Conservation (phyloP, 805 yeast species). For the Candida bentonensis region DNA sequence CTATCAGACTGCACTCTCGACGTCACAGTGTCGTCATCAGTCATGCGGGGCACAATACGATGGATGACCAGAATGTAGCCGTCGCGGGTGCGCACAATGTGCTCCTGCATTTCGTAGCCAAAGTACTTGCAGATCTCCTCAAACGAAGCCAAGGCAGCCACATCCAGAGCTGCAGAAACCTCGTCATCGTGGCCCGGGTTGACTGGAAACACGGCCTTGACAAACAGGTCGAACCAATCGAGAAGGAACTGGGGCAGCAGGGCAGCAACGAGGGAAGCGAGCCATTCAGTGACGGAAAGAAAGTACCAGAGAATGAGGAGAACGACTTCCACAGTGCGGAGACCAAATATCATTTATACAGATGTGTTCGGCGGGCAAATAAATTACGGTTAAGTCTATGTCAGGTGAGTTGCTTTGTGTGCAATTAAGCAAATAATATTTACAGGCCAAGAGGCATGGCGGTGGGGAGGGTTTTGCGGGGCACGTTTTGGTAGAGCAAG, state of each 20-base stretch:
- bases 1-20: constrained; percentile 2
- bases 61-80: constrained; percentile 66
- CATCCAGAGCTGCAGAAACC: constrained; percentile 1
- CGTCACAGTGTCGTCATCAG: constrained; percentile 5
- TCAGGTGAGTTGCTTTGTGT: no score
- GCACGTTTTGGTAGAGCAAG: no score
- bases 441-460: no score
- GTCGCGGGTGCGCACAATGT: constrained; percentile 63
- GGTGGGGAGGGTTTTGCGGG: no score
- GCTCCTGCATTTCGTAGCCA: constrained; percentile 62
- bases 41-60: constrained; percentile 27
- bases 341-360: not conserved
- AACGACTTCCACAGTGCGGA: not conserved
- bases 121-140: constrained; percentile 52
- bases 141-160: constrained; percentile 21
- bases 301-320: not conserved
- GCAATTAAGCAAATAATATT: no score
- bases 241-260: constrained; percentile 11
- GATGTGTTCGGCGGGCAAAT: no score
- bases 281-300: constrained; percentile 6
- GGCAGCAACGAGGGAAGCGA: constrained; percentile 12
- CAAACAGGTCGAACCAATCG: constrained; percentile 4
- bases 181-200: not conserved
- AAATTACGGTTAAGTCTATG: no score
- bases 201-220: not conserved